Conservation (phyloP, 2,329 filamentous ascomycete genomes). For the Phyllosticta paracitricarpa region DNA sequence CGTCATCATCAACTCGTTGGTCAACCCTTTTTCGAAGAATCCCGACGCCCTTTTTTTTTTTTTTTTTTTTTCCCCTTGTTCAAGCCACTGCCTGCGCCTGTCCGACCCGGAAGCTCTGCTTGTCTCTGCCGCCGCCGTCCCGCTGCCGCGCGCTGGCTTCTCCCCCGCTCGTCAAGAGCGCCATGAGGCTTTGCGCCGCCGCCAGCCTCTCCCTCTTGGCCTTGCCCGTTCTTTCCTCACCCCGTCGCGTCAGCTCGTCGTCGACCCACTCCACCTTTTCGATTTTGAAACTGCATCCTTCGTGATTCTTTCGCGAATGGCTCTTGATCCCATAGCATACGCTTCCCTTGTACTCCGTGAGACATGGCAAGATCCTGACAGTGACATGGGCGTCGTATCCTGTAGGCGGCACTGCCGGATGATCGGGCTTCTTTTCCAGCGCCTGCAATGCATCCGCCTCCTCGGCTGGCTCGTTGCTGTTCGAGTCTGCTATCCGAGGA, state of each 20-base stretch:
- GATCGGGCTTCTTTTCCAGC: slow-evolving; percentile 29
- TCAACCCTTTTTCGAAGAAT: background rate
- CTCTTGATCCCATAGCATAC: slow-evolving; percentile 75
- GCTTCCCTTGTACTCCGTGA: slow-evolving; percentile 66
- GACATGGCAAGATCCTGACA: slow-evolving; percentile 66
- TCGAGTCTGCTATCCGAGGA: slow-evolving; percentile 41
- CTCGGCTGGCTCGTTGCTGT: slow-evolving; percentile 26
- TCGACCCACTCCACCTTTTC: slow-evolving; percentile 75
- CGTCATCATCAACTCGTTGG: background rate
- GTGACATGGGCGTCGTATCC: slow-evolving; percentile 81
- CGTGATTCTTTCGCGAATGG: slow-evolving; percentile 66
- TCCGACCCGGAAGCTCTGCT: slow-evolving; percentile 5
- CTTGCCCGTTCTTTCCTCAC: slow-evolving; percentile 27
- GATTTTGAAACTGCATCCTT: slow-evolving; percentile 84
- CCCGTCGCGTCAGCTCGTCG: slow-evolving; percentile 45
- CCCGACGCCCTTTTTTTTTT: background rate
- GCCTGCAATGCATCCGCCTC: slow-evolving; percentile 32
- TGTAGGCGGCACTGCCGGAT: slow-evolving; percentile 52
- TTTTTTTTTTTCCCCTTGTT: background rate
- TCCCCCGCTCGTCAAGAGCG: slow-evolving; percentile 22
- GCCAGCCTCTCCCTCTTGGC: slow-evolving; percentile 28
- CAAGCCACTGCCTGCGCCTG: slow-evolving; percentile 8
- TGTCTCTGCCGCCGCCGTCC: background rate
- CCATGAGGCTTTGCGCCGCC: slow-evolving; percentile 23
- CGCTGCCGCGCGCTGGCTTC: slow-evolving; percentile 14